Base-by-base conservation (phyloP, 805 yeast genomes). In the Ogataea kodamae region DNA sequence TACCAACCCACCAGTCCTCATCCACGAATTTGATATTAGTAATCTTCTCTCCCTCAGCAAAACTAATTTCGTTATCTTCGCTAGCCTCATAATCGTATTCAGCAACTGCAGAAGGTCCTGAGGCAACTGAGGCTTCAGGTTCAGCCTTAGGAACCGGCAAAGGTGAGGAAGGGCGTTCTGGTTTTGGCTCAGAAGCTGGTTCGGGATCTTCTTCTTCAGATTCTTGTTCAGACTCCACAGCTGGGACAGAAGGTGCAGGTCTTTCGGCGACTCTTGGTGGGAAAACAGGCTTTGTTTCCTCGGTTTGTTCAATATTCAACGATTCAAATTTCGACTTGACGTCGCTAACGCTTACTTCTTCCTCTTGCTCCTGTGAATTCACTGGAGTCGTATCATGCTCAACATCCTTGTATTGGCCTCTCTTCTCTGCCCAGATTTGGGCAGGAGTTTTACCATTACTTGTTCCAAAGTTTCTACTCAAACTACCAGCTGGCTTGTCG, bases 371-470 rank as follows among this genome's bases (percentile, higher is more conserved):
- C 24, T 49, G 53, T 16, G 59, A 39, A 23, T 51, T 56, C 18
- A 52, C 61, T n/a, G 59, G 63, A n/a, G 42, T 51, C 3, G 51
- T 59, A 22, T 54, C 43, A 9, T 52, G 43, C 31, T 52, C 45
- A 29, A 65, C 74, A 27, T 65, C 62, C 46, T 68, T 72, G 49
- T 67, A 76, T 55, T 78, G 71, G 29, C 87, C 95, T 54, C 81
- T 77, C 64, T 80, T 83, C 55, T 83, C 96, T 15, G 96, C 97
- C 97, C 97, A 88, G 18, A 85, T 51, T 63, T 88, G 96, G 18
- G 96, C 96, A 15, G 97, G 96, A 6, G 95, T 83, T 60, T 86
- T 84, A 41, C 95, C 96, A 41, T 70, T 74, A 42, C 73, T 73
- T 34, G 80, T 64, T 42, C 74, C 92, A 55, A 74, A 81, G 55